phyloP scores from a whole-genome alignment of 1,284 basidiomycete genomes.

The Ceratobasidium sp. region DNA sequence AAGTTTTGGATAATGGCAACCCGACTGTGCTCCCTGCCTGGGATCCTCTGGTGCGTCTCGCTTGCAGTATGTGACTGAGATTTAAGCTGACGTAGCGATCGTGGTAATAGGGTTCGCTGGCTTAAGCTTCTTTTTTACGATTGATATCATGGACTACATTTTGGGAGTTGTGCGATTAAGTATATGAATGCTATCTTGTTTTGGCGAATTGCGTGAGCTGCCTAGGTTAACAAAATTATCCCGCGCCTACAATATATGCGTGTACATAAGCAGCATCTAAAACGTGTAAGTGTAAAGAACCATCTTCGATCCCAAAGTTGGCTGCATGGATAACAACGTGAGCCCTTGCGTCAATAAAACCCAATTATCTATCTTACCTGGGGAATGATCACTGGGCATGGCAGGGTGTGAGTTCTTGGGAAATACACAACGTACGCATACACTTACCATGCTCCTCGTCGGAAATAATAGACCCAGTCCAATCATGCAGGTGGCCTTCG shows the following conservation, averaged over 20 bases:
- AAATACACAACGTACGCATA: background rate
- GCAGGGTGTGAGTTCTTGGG: background rate
- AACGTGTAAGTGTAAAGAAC: conserved; percentile 14
- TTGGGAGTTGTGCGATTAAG: background rate
- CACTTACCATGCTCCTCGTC: conserved; percentile 39
- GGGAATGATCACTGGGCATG: background rate
- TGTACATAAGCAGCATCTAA: background rate
- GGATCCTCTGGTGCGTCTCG: conserved; percentile 83
- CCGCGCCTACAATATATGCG: background rate
- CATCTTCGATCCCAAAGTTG: background rate
- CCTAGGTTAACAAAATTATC: background rate
- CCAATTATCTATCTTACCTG: background rate
- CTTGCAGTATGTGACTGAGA: too few species aligned
- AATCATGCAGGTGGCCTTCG: background rate
- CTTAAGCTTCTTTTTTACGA: background rate
- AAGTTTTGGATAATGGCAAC: conserved; percentile 80
- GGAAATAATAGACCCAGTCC: conserved; percentile 14
- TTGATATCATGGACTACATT: background rate
- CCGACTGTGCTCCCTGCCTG: conserved; percentile 80
- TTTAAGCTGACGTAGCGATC: background rate
- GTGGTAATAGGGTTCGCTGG: conserved; percentile 4
- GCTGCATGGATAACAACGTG: background rate
- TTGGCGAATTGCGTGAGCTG: background rate
- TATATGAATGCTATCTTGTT: conserved; percentile 15
- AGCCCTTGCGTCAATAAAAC: background rate